Conservation (phyloP, 164 flowering plant species). For the Kalanchoe fedtschenkoi region DNA sequence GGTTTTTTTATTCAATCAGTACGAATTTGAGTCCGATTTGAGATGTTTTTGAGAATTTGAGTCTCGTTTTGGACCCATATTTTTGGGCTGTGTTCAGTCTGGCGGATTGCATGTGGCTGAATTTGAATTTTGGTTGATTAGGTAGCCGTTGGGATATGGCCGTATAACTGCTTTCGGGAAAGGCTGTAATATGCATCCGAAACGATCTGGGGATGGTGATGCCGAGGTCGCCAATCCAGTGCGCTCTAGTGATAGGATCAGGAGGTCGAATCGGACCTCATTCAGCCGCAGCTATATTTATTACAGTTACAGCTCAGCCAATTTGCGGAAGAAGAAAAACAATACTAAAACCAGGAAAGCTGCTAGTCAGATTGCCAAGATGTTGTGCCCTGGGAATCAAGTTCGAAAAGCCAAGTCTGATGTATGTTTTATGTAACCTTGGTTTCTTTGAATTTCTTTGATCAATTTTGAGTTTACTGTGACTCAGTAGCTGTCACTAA, state of each 20-base stretch:
- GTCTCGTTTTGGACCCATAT: not conserved
- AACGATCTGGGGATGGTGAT: conserved; percentile 44
- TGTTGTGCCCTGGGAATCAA: conserved; percentile 40
- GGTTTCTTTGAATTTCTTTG: too few relatives aligned
- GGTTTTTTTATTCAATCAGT: not conserved
- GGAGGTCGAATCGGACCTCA: conserved; percentile 35
- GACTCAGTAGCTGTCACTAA: not conserved
- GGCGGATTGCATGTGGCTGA: not conserved
- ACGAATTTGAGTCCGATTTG: not conserved
- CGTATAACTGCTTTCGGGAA: not conserved
- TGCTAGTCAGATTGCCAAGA: conserved; percentile 70
- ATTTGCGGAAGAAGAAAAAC: conserved; percentile 29
- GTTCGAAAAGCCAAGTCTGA: conserved; percentile 20
- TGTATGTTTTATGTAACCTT: too few relatives aligned
- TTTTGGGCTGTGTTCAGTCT: not conserved
- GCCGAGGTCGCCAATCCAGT: conserved; percentile 36
- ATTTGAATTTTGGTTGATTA: not conserved
- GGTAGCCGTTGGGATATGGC: conserved; percentile 5
- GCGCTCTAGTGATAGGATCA: conserved; percentile 61
- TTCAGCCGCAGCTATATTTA: conserved; percentile 33
- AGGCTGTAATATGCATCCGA: conserved; percentile 33
- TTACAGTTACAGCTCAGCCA: conserved; percentile 25
- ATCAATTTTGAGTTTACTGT: not conserved
- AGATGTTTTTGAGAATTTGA: not conserved
- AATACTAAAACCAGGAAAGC: conserved; percentile 66